phyloP scores from a whole-genome alignment of 164 flowering plant genomes.

The Taxillus chinensis region DNA sequence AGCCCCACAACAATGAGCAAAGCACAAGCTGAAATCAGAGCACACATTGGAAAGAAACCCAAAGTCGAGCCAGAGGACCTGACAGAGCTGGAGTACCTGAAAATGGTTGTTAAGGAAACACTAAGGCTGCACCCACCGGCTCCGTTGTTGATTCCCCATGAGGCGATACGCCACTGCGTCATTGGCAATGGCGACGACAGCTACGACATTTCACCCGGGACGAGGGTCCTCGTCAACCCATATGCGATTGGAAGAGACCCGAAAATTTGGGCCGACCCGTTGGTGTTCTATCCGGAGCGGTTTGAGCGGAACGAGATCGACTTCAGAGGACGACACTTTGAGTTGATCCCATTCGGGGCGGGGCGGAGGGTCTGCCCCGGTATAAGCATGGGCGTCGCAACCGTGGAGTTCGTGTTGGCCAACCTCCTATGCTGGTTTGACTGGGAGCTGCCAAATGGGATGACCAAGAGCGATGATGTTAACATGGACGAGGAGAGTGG shows the following conservation, averaged over 20 bases:
- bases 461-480: not conserved
- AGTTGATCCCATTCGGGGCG: not conserved
- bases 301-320: not conserved
- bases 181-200: not conserved
- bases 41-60: conserved; percentile 1
- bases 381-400: not conserved
- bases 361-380: conserved; percentile 1
- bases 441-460: conserved; percentile 3
- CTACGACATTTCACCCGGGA: not conserved
- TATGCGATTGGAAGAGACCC: conserved; percentile 6
- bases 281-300: conserved; percentile 2
- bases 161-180: conserved; percentile 11
- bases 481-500: not conserved
- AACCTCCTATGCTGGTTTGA: not conserved
- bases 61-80: conserved; percentile 19
- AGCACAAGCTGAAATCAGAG: conserved; percentile 20
- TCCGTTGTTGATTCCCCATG: conserved; percentile 32
- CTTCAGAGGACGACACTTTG: not conserved
- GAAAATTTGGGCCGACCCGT: conserved; percentile 2
- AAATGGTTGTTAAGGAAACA: conserved; percentile 25
- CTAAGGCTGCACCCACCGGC: conserved; percentile 35
- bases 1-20: conserved; percentile 23
- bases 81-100: conserved; percentile 16
- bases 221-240: not conserved
- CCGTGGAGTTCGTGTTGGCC: not conserved